phyloP scores from a whole-genome alignment of 768 basidiomycete genomes.

The Inosperma sp. region DNA sequence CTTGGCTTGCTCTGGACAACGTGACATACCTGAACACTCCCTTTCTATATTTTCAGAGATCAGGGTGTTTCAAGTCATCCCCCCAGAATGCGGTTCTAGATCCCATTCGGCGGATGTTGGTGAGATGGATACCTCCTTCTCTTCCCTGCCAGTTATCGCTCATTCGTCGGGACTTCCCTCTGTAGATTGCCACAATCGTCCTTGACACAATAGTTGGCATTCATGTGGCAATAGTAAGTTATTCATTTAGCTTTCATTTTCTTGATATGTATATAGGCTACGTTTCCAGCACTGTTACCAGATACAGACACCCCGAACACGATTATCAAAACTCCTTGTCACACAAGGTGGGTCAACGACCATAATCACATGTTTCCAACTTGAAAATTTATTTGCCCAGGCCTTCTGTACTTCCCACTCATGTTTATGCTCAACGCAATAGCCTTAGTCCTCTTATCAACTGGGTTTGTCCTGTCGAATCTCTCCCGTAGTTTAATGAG shows the following conservation, averaged over 20 bases:
- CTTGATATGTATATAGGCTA: not conserved
- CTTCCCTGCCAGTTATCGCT: no score
- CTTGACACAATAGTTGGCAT: not conserved
- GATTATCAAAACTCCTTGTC: not conserved
- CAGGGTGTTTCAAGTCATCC: conserved; percentile 4
- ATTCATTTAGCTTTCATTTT: not conserved
- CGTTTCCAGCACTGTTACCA: not conserved
- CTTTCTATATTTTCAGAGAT: not conserved
- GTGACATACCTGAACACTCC: not conserved
- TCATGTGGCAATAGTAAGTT: not conserved
- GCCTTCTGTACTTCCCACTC: conserved; percentile 1
- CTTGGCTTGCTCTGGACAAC: conserved; percentile 2
- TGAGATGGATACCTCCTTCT: not conserved
- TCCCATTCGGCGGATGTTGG: not conserved
- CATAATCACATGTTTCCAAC: not conserved
- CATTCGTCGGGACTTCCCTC: not conserved
- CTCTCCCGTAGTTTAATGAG: not conserved
- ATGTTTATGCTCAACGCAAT: not conserved
- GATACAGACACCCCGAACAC: not conserved
- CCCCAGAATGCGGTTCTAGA: not conserved
- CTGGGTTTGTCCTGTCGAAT: not conserved
- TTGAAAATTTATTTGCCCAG: not conserved
- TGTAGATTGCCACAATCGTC: not conserved
- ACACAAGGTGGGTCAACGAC: not conserved
- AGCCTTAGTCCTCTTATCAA: not conserved